Conservation (phyloP, 1,284 basidiomycete genomes). For the Ustilago vetiveriae region DNA sequence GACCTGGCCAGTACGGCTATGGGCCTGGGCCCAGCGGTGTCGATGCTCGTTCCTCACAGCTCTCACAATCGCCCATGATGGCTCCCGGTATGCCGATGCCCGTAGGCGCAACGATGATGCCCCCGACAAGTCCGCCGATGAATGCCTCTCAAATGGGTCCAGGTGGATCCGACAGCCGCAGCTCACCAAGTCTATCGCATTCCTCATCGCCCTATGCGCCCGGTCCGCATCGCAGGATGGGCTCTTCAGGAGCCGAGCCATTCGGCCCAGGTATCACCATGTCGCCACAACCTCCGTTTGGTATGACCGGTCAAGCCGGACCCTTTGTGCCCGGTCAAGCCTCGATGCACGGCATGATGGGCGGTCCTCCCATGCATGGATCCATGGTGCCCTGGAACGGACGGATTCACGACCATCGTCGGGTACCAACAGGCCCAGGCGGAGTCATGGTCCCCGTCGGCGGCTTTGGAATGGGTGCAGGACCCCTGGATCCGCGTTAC, state of each 20-base stretch:
- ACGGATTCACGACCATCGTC: conserved; percentile 43
- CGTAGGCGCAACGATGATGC: conserved; percentile 18
- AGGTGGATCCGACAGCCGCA: conserved; percentile 10
- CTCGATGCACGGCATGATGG: conserved; percentile 28
- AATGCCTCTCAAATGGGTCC: conserved; percentile 16
- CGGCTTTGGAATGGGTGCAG: conserved; percentile 15
- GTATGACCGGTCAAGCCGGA: conserved; percentile 29
- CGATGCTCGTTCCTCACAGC: conserved; percentile 20
- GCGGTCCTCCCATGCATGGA: conserved; percentile 20
- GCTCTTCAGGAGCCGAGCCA: conserved; percentile 18
- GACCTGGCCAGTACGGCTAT: conserved; percentile 27
- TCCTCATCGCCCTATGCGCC: conserved; percentile 25
- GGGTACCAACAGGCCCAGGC: conserved; percentile 41
- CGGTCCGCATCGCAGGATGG: conserved; percentile 26
- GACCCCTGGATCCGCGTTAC: conserved; percentile 21
- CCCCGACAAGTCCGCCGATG: conserved; percentile 33
- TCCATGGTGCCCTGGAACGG: conserved; percentile 35
- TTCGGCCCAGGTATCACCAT: conserved; percentile 25
- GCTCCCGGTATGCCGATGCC: conserved; percentile 40
- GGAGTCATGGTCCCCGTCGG: conserved; percentile 37
- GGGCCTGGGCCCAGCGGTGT: conserved; percentile 9
- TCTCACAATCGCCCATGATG: conserved; percentile 40
- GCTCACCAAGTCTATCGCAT: conserved; percentile 28
- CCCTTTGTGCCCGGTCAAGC: conserved; percentile 29
- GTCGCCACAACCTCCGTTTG: conserved; percentile 31